Percentiles rank a stretch among this genome's conserved stretches.
Evolutionary conservation across 768 basidiomycete species (phyloP).

Genomic region (Mycena alexandri): DNA sequence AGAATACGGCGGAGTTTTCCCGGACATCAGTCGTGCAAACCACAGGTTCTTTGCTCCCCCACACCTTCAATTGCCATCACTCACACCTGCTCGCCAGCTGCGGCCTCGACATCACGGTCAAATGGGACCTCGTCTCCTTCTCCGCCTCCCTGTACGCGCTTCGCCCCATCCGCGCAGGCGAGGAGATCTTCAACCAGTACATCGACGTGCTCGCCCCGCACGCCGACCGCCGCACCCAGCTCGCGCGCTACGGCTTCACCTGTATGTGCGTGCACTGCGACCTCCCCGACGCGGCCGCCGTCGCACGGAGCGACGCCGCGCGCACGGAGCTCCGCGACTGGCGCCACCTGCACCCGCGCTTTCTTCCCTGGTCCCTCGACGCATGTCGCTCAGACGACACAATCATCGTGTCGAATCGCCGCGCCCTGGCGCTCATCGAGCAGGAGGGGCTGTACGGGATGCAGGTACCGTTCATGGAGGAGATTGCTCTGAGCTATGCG

Average conservation of each 20-base stretch:
- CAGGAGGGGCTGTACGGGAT: constrained; percentile 58
- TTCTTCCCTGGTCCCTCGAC: constrained; percentile 58
- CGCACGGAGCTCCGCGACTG: constrained; percentile 51
- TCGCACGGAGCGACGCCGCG: constrained; percentile 47
- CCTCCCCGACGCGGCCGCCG: constrained; percentile 36
- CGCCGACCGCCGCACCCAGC: constrained; percentile 48
- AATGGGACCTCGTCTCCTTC: constrained; percentile 56
- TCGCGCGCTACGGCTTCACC: constrained; percentile 55
- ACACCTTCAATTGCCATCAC: neutral
- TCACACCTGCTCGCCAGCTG: constrained; percentile 47
- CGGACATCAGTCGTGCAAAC: constrained; percentile 57
- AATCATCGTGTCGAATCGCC: constrained; percentile 53
- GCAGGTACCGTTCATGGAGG: constrained; percentile 55
- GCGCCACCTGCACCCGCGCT: constrained; percentile 53
- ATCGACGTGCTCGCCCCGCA: constrained; percentile 55
- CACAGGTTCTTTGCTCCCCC: constrained; percentile 50
- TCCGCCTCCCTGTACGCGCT: constrained; percentile 57
- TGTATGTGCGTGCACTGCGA: constrained; percentile 57
- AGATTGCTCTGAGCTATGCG: constrained; percentile 57
- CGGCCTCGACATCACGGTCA: constrained; percentile 57
- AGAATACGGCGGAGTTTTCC: constrained; percentile 59
- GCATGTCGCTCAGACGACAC: constrained; percentile 55
- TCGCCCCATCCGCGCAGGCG: constrained; percentile 51
- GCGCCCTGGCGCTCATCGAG: constrained; percentile 55
- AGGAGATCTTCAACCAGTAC: constrained; percentile 63